Conservation (phyloP, 2,329 filamentous ascomycete species). For the Periconia macrospinosa region DNA sequence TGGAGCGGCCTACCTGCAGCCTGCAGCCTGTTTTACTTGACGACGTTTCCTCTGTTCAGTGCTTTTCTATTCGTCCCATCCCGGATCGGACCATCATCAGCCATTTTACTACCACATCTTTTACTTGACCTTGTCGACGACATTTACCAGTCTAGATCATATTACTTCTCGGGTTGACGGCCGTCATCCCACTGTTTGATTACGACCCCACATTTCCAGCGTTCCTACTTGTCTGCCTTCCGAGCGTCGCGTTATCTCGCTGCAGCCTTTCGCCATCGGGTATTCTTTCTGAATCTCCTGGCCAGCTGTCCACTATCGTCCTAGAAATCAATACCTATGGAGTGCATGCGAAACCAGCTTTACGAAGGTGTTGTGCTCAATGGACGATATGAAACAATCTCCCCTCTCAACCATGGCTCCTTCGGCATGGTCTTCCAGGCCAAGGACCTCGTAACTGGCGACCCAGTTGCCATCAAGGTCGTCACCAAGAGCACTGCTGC, state of each 20-base stretch:
- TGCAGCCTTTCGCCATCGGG: conserved; percentile 33
- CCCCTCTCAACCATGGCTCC: conserved; percentile 96
- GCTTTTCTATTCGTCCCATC: conserved; percentile 14
- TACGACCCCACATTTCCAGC: conserved; percentile 27
- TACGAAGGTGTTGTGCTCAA: conserved; percentile 77
- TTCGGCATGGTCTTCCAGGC: conserved; percentile 99
- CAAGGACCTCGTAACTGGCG: conserved; percentile 72
- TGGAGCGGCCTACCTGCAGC: conserved; percentile 27
- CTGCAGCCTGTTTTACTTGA: conserved; percentile 30
- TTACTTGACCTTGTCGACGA: not conserved
- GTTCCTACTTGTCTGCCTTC: conserved; percentile 22
- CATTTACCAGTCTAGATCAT: conserved; percentile 26
- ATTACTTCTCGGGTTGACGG: conserved; percentile 38
- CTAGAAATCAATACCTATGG: conserved; percentile 57
- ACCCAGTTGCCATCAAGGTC: conserved; percentile 93
- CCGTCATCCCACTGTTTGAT: conserved; percentile 38
- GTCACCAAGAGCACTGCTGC: conserved; percentile 78
- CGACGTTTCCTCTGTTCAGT: conserved; percentile 24
- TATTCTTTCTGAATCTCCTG: conserved; percentile 40
- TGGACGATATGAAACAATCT: conserved; percentile 87
- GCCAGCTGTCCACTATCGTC: conserved; percentile 20
- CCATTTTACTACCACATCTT: conserved; percentile 38
- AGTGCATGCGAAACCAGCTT: conserved; percentile 85
- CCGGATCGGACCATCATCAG: conserved; percentile 24
- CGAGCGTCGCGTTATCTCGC: conserved; percentile 14